phyloP scores from a whole-genome alignment of 768 basidiomycete genomes.

The Mycena maculata region DNA sequence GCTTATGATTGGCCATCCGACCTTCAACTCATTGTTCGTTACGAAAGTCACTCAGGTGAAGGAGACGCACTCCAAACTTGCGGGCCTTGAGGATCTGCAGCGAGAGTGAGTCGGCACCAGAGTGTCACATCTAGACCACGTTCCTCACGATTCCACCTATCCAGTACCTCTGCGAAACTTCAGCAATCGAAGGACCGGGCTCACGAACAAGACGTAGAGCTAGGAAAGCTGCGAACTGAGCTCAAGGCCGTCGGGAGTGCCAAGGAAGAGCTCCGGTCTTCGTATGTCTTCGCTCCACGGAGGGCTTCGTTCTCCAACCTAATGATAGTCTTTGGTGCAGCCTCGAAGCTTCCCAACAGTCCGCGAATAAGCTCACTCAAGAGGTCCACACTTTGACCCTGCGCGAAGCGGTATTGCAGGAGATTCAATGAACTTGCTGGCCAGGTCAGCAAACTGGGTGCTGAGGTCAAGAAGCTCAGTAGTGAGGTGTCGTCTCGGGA shows the following conservation, averaged over 20 bases:
- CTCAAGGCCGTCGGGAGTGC: not conserved
- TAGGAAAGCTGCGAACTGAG: slow-evolving; percentile 8
- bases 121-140: not conserved
- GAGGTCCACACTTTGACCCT: slow-evolving; percentile 25
- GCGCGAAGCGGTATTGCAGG: slow-evolving; percentile 27
- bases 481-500: slow-evolving; percentile 18
- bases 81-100: slow-evolving; percentile 16
- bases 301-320: no score
- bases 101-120: slow-evolving; percentile 14
- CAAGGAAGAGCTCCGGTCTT: slow-evolving; percentile 19
- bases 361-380: not conserved
- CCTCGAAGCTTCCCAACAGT: slow-evolving; percentile 9
- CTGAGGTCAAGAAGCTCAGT: slow-evolving; percentile 10
- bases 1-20: not conserved
- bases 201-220: slow-evolving; percentile 18
- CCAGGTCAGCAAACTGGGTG: slow-evolving; percentile 2
- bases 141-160: not conserved
- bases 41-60: slow-evolving; percentile 22
- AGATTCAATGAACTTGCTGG: slow-evolving; percentile 6
- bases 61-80: slow-evolving; percentile 15
- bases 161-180: slow-evolving; percentile 21
- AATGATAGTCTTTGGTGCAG: not conserved
- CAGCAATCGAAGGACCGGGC: slow-evolving; percentile 12
- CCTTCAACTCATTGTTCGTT: not conserved
- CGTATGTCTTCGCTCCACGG: not conserved